Percentiles rank a stretch among this genome's conserved stretches.
Conservation (phyloP, 1,139 yeast species). For the Ashbya aceris region DNA sequence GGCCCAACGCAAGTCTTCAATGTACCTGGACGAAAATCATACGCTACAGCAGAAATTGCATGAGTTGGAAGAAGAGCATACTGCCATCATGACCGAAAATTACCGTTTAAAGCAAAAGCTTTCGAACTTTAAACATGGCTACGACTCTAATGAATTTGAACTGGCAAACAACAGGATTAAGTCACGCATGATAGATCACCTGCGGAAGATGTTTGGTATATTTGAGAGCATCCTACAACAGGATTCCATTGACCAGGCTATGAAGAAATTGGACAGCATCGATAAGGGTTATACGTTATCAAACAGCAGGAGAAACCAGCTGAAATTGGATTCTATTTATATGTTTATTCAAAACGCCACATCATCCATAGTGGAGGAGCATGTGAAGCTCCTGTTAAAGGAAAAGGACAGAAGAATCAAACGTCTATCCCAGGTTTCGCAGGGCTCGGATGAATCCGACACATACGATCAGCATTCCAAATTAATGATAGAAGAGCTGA, state of each 20-base stretch:
- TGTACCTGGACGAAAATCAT: slow-evolving; percentile 43
- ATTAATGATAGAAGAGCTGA: slow-evolving; percentile 51
- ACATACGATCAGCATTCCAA: slow-evolving; percentile 25
- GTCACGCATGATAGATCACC: slow-evolving; percentile 31
- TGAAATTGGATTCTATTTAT: slow-evolving; percentile 46
- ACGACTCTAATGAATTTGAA: slow-evolving; percentile 8
- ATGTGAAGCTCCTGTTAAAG: slow-evolving; percentile 37
- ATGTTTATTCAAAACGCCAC: slow-evolving; percentile 53
- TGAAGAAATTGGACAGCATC: slow-evolving; percentile 40
- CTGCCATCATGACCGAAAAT: slow-evolving; percentile 20
- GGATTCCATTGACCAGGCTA: slow-evolving; percentile 48
- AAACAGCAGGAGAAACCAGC: slow-evolving; percentile 32
- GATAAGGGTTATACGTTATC: slow-evolving; percentile 24
- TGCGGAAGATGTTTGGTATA: slow-evolving; percentile 37
- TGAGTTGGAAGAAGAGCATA: slow-evolving; percentile 25
- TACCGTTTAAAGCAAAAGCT: slow-evolving; percentile 35
- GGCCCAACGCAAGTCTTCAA: slow-evolving; percentile 42
- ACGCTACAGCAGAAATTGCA: slow-evolving; percentile 35
- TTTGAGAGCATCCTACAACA: slow-evolving; percentile 52
- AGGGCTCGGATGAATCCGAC: slow-evolving; percentile 15
- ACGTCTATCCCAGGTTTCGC: background rate
- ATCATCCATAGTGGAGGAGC: slow-evolving; percentile 48
- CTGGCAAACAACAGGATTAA: slow-evolving; percentile 16
- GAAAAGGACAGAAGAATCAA: slow-evolving; percentile 11
- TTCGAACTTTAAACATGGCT: slow-evolving; percentile 19